A percentile compares a stretch with the other conserved stretches of the same genome.
Conservation (phyloP, 2,329 filamentous ascomycete genomes). For the Gnomoniopsis smithogilvyi region DNA sequence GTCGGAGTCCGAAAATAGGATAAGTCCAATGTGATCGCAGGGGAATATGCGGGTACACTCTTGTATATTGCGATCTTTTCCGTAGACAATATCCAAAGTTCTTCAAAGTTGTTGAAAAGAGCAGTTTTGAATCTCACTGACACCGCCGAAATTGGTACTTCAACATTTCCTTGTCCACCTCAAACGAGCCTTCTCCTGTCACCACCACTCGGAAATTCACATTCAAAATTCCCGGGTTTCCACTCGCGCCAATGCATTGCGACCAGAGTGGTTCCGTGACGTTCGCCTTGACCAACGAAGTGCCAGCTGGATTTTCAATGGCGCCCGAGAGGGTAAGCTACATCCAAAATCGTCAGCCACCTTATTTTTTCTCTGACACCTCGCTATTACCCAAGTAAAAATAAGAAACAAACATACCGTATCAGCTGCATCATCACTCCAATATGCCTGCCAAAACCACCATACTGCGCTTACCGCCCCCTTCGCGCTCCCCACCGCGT, state of each 20-base stretch:
- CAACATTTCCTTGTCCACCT: conserved; percentile 33
- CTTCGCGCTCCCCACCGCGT: conserved; percentile 29
- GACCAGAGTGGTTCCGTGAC: conserved; percentile 30
- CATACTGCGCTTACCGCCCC: conserved; percentile 28
- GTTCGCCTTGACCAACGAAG: conserved; percentile 26
- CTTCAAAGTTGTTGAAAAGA: too few relatives aligned
- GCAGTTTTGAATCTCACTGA: too few relatives aligned
- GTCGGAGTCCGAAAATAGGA: neutral
- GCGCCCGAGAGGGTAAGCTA: conserved; percentile 28
- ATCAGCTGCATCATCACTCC: conserved; percentile 31
- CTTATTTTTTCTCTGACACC: neutral
- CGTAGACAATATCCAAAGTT: neutral
- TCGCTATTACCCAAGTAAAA: too few relatives aligned
- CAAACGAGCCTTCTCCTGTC: conserved; percentile 31
- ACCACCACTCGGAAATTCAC: conserved; percentile 39
- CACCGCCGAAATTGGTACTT: conserved; percentile 35
- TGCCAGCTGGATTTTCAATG: conserved; percentile 24
- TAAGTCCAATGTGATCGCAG: conserved; percentile 19
- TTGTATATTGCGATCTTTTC: too few relatives aligned
- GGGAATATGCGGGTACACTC: neutral
- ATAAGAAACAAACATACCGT: conserved; percentile 25
- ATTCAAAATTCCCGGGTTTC: conserved; percentile 35
- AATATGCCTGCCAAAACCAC: conserved; percentile 34
- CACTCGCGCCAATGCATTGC: conserved; percentile 29
- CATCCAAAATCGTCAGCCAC: neutral